A percentile compares a stretch with the other conserved stretches of the same genome.
These are phyloP conservation scores for Narthecium ossifragum DNA, from an alignment of 106 monocot species.

Conservation along the genomic window DNA sequence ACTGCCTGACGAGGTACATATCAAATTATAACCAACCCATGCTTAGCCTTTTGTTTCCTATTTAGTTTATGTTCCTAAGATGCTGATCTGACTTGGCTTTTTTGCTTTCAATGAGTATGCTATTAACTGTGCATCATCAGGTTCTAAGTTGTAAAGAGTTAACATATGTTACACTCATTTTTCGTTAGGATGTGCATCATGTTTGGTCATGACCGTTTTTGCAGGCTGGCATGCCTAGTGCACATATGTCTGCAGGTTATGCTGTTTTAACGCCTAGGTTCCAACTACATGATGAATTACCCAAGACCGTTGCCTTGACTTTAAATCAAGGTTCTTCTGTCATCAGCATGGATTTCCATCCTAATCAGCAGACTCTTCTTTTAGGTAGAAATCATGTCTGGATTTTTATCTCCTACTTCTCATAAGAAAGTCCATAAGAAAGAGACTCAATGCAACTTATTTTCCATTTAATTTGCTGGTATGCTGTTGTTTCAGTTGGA, in stretches of 20 bases:
- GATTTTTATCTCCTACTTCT: neutral
- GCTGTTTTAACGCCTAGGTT: conserved; percentile 8
- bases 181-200: neutral
- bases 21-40: neutral
- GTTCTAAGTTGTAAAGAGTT: conserved; percentile 2
- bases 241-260: neutral
- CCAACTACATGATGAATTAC: conserved; percentile 29
- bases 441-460: too few species aligned
- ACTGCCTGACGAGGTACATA: conserved; percentile 54
- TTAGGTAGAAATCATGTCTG: conserved; percentile 24
- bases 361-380: conserved; percentile 35
- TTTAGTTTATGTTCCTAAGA: neutral
- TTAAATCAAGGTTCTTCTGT: conserved; percentile 37
- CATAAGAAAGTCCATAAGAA: too few species aligned
- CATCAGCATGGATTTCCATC: conserved; percentile 51
- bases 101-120: neutral
- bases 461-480: neutral
- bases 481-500: conserved; percentile 27
- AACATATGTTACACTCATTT: conserved; percentile 1
- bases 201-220: neutral
- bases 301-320: conserved; percentile 25
- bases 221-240: conserved; percentile 16
- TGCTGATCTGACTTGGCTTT: neutral
- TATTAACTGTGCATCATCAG: too few species aligned
- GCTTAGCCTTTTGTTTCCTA: conserved; percentile 3